Percentiles rank a stretch among this genome's conserved stretches.
Conservation (phyloP, 2,329 filamentous ascomycete genomes). For the Lachnellula cervina region DNA sequence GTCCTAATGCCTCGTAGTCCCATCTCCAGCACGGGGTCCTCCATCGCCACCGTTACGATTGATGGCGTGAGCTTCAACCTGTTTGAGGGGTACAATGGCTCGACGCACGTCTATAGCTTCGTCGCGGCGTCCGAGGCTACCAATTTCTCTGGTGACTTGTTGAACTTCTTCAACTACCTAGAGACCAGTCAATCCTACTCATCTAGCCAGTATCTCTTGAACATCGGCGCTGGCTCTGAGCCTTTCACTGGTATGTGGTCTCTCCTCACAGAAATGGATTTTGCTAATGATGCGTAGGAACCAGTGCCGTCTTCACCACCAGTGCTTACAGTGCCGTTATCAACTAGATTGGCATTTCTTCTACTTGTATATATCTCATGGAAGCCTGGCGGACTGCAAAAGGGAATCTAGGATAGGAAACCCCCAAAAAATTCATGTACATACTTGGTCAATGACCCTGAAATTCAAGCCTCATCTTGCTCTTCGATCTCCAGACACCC, state of each 20-base stretch:
- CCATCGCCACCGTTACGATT: slow-evolving; percentile 50
- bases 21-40: slow-evolving; percentile 47
- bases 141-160: slow-evolving; percentile 52
- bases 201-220: slow-evolving; percentile 47
- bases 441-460: background rate
- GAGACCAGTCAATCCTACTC: slow-evolving; percentile 42
- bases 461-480: background rate
- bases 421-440: background rate
- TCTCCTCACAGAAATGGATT: background rate
- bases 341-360: background rate
- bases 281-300: slow-evolving; percentile 12
- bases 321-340: slow-evolving; percentile 29
- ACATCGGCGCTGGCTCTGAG: slow-evolving; percentile 51
- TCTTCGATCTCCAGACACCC: background rate
- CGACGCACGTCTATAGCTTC: slow-evolving; percentile 57
- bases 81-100: slow-evolving; percentile 52
- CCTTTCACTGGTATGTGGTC: slow-evolving; percentile 42
- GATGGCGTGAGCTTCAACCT: slow-evolving; percentile 50
- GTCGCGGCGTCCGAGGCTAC: slow-evolving; percentile 42
- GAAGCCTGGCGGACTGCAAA: background rate
- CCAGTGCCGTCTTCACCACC: slow-evolving; percentile 40
- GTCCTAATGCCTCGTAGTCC: slow-evolving; percentile 27
- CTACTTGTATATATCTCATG: background rate
- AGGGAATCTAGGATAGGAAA: background rate
- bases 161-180: slow-evolving; percentile 53